Evolutionary conservation across 176 grass and related monocot genomes (phyloP), one percentile per base, ranked within the genome.

Genomic region (Cenchrus fungigraminus): DNA sequence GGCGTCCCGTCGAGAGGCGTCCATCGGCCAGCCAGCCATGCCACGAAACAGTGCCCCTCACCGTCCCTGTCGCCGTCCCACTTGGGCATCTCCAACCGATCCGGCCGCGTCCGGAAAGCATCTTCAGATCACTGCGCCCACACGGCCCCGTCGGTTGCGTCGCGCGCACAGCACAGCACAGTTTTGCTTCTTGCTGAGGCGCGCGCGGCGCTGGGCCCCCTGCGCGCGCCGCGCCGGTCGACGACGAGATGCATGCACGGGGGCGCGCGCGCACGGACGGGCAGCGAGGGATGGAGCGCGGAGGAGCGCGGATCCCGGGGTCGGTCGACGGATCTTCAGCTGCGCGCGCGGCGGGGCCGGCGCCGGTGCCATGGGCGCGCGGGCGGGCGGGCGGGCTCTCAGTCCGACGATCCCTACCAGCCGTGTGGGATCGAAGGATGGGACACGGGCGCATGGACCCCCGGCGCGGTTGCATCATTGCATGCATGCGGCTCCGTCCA

Each of bases 261-360:
- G 2, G 6, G 72, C 53, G 34, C 73, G 50, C 1, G 3, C 31
- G 16, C 8, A 20, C 40, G 16, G 20, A 40, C 37, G 8, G 79
- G 86, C 86, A 88, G 65, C 49, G 68, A 58, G 74, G 86, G 22
- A 88, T 83, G 74, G 86, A 57, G 31, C 15, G 9, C n/a, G 86
- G 73, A 32, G 73, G 19, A 6, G 54, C 73, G 65, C 73, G 65
- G 73, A 77, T 58, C 77, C 43, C 32, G 45, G 43, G 57, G 12
- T 17, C 14, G 20, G 14, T 47, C 69, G 68, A 71, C 7, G 3
- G 19, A 60, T n/a, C 58, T 25, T 8, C 25, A 0, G 31, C 49
- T 4, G 13, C n/a, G 43, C 45, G 45, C 19, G 55, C 16, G 15
- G 15, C n/a, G 20, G 75, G 76, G 69, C 46, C 42, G 57, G n/a